Percentiles rank a stretch among this genome's conserved stretches.
Conservation (phyloP, 2,329 filamentous ascomycete species). For the Didymella lethalis region DNA sequence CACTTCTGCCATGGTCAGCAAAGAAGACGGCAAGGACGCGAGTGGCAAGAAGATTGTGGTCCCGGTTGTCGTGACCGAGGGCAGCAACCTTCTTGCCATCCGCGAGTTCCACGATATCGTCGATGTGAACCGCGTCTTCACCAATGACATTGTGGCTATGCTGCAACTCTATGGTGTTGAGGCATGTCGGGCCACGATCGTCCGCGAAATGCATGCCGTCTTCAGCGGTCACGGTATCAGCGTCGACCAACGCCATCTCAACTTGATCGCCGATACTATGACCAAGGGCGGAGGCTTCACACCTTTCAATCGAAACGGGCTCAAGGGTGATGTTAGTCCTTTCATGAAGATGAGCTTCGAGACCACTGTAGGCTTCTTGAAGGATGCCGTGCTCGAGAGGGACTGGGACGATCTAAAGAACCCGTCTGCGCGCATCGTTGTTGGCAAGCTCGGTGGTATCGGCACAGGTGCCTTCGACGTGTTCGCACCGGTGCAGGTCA, state of each 20-base stretch:
- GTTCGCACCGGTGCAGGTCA: conserved; percentile 55
- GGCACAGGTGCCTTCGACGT: conserved; percentile 95
- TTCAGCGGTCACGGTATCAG: conserved; percentile 91
- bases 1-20: conserved; percentile 72
- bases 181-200: conserved; percentile 85
- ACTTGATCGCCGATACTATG: conserved; percentile 97
- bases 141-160: conserved; percentile 91
- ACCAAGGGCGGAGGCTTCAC: conserved; percentile 90
- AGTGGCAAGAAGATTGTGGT: conserved; percentile 57
- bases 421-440: conserved; percentile 86
- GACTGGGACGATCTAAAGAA: conserved; percentile 89
- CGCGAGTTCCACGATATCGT: conserved; percentile 85
- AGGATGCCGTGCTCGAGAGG: conserved; percentile 87
- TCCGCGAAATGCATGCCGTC: conserved; percentile 82
- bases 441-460: conserved; percentile 80
- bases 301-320: conserved; percentile 89
- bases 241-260: conserved; percentile 91
- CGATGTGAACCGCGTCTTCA: conserved; percentile 84
- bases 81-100: conserved; percentile 90
- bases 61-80: conserved; percentile 73
- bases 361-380: conserved; percentile 92
- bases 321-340: conserved; percentile 83
- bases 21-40: conserved; percentile 59
- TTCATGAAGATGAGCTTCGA: conserved; percentile 99
- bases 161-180: conserved; percentile 90